Base-by-base conservation (phyloP, 208 protist species). In the Wallacemonas rigidus region DNA sequence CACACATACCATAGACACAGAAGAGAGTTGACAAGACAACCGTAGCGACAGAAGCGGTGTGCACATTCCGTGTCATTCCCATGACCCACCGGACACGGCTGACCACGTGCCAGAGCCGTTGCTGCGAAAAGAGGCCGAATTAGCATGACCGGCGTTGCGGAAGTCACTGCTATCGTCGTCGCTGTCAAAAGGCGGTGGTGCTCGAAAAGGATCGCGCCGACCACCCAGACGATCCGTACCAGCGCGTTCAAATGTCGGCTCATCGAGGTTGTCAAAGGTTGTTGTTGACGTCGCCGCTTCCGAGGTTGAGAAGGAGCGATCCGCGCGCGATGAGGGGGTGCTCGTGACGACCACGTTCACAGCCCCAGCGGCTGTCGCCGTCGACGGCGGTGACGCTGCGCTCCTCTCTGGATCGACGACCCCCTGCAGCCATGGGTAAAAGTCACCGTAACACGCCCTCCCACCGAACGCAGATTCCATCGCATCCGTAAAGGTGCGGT, bases 401-500 rank as follows among this genome's bases (percentile, higher is more conserved):
- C 3, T 35, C 51, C 62, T 60, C 17, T 56, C 55, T 67, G 74
- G 64, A 38, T 9, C 7, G 17, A 57, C 67, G 39, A 41, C 54
- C 1, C 54, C 55, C 44, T 41, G 43, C 60, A 65, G 60, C 60
- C 60, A 65, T 3, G 60, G 60, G 3, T 65, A 48, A 5, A 65
- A 12, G 41, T 65, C 60, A 48, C 81, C 81, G 58, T 82, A 87
- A 75, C 81, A 87, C 54, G 61, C 76, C 4, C 57, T 58, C 17
- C 48, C 67, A 7, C 78, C 81, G 48, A 83, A 87, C 55, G 72
- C 79, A 7, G 73, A 53, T 56, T 74, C 83, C 45, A 85, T 51
- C 39, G 77, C 76, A 26, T 84, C 83, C 51, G 83, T 88, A 67
- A 88, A 83, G 48, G 77, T 83, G 51, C 71, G 78, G 7, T 44